Percentiles rank a stretch among this genome's conserved stretches.
Conservation (phyloP, 2,329 filamentous ascomycete genomes). For the Septoria linicola region DNA sequence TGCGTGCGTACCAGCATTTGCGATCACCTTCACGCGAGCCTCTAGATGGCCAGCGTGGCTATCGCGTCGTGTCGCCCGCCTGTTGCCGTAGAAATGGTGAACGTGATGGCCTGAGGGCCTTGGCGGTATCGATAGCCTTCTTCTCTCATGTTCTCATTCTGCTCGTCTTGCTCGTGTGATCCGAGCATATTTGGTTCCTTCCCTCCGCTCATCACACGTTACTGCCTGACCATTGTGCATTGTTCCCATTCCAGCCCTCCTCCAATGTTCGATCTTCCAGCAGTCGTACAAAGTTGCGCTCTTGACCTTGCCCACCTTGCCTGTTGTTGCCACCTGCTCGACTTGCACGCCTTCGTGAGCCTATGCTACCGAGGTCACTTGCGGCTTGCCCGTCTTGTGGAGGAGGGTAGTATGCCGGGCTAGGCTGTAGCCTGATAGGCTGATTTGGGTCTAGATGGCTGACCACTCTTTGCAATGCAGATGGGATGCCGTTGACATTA, state of each 20-base stretch:
- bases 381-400: slow-evolving; percentile 78
- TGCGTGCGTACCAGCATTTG: no score
- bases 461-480: slow-evolving; percentile 88
- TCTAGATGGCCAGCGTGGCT: no score
- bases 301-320: slow-evolving; percentile 53
- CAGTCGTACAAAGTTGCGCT: slow-evolving; percentile 86
- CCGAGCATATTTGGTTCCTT: neutral
- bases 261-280: slow-evolving; percentile 92
- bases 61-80: no score
- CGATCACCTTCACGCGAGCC: no score
- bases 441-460: slow-evolving; percentile 93
- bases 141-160: neutral
- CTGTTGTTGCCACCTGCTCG: slow-evolving; percentile 45
- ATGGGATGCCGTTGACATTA: slow-evolving; percentile 87
- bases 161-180: neutral
- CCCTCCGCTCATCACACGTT: slow-evolving; percentile 10
- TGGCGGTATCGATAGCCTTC: neutral
- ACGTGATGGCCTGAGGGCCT: neutral
- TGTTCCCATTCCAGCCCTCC: slow-evolving; percentile 63
- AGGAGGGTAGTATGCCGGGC: slow-evolving; percentile 94
- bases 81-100: neutral
- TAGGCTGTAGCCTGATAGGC: slow-evolving; percentile 90
- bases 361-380: slow-evolving; percentile 62
- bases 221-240: slow-evolving; percentile 14
- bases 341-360: slow-evolving; percentile 61